Evolutionary conservation across 1,284 basidiomycete species (phyloP), one percentile per base, ranked within the genome.

Genomic region (Cryptococcus sp.): DNA sequence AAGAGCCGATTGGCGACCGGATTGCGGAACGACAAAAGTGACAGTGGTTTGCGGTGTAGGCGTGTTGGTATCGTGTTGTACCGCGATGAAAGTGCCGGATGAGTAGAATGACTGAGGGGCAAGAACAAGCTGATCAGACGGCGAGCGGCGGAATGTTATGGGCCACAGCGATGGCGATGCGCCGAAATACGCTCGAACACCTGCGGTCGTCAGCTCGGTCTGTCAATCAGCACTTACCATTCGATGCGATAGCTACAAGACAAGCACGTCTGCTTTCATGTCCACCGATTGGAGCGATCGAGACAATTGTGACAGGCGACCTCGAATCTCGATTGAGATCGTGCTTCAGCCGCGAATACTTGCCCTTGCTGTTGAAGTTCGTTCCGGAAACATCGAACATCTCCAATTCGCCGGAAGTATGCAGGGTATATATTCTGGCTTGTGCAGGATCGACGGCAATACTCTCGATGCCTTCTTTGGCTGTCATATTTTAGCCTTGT

Each of bases 181-280:
- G 23, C 22, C 40, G 48, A 71, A 67, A 59, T 71, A 73, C 16
- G 64, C 53, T 20, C 71, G 63, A 38, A 54, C 48, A 20, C 71
- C 70, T 65, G 22, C 8, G 17, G 35, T 27, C n/a, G 35, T 56
- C 42, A 58, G 52, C 38, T 27, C 25, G 16, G 5, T 11, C 17
- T 44, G 22, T 3, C 16, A 19, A 47, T 8, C 11, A 38, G 27
- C 64, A 69, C 73, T 61, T 53, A 69, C 76, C 77, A 57, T 87
- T 91, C 19, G 82, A 81, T 19, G 91, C 90, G 51, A 93, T 80
- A 0, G 89, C 92, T 52, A 95, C 81, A 13, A 96, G 82, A 59
- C 91, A 88, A 15, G 87, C 80, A 25, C 86, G 80, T 19, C 69
- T 67, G 53, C 76, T 78, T 62, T 82, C 80, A 49, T 74, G 66